phyloP scores from a whole-genome alignment of 2,329 filamentous ascomycete species.

The Cercospora beticola region DNA sequence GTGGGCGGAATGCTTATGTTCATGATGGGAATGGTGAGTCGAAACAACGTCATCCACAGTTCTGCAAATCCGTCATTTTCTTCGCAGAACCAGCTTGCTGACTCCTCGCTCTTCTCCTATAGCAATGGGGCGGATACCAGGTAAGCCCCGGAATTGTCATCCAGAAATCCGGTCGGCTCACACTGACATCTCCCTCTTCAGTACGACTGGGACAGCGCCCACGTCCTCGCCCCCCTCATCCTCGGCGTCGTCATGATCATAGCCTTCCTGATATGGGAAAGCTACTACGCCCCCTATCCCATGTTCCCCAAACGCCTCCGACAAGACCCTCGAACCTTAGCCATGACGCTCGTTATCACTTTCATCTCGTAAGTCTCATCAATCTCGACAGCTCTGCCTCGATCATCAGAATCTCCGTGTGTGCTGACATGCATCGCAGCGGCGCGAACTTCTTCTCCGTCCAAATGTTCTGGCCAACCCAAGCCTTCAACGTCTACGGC shows the following conservation, averaged over 20 bases:
- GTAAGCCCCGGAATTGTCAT: neutral
- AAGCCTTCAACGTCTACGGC: conserved; percentile 41
- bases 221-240: conserved; percentile 38
- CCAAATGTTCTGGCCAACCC: conserved; percentile 37
- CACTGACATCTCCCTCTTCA: neutral
- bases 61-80: no score
- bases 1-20: conserved; percentile 54
- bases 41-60: no score
- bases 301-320: conserved; percentile 35
- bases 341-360: conserved; percentile 42
- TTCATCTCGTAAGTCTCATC: conserved; percentile 31
- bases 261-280: conserved; percentile 38
- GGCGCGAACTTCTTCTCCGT: conserved; percentile 43
- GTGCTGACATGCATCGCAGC: neutral
- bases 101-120: neutral
- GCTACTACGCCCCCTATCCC: conserved; percentile 27
- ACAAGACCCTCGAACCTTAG: conserved; percentile 36
- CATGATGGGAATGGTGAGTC: conserved; percentile 43
- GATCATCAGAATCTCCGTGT: neutral
- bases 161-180: neutral
- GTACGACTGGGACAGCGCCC: conserved; percentile 36
- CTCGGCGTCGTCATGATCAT: conserved; percentile 35
- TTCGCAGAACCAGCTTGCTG: neutral
- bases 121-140: conserved; percentile 31
- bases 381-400: neutral